phyloP scores from a whole-genome alignment of 306 rosid genomes.

The Urtica urens region DNA sequence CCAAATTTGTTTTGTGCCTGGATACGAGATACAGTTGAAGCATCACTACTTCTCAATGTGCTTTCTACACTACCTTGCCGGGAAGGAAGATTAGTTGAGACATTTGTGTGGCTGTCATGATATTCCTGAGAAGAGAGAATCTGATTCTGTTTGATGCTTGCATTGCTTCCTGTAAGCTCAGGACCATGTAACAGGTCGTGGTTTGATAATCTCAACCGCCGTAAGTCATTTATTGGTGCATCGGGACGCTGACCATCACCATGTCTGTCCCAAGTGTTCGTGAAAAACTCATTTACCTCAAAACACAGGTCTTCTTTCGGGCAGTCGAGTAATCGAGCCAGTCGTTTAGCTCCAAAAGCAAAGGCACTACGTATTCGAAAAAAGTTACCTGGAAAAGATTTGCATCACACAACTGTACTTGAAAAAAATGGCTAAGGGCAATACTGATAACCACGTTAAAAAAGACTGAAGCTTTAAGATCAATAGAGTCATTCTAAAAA shows the following conservation, averaged over 20 bases:
- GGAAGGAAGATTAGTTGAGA: conserved; percentile 33
- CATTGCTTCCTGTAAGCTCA: conserved; percentile 34
- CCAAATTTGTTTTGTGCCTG: conserved; percentile 44
- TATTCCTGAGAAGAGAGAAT: conserved; percentile 31
- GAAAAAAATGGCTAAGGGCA: conserved; percentile 10
- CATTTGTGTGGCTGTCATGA: conserved; percentile 28
- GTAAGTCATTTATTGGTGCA: conserved; percentile 59
- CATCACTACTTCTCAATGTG: conserved; percentile 30
- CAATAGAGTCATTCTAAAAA: background rate
- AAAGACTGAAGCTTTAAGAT: background rate
- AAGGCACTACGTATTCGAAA: conserved; percentile 98
- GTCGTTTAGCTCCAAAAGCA: conserved; percentile 80
- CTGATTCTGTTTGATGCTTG: conserved; percentile 35
- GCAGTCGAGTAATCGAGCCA: conserved; percentile 85
- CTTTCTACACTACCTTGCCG: conserved; percentile 44
- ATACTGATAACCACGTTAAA: conserved; percentile 10
- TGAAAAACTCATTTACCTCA: conserved; percentile 88
- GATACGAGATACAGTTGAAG: conserved; percentile 31
- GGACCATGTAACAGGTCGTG: conserved; percentile 39
- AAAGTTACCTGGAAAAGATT: conserved; percentile 68
- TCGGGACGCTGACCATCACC: conserved; percentile 96
- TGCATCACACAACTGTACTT: conserved; percentile 2
- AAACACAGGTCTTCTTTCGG: conserved; percentile 52
- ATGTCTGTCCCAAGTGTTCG: conserved; percentile 97
- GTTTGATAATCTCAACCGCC: conserved; percentile 37